A percentile compares a stretch with the other conserved stretches of the same genome.
Evolutionary conservation across 805 yeast species (phyloP).

Genomic region (Ogataea pilisensis): DNA sequence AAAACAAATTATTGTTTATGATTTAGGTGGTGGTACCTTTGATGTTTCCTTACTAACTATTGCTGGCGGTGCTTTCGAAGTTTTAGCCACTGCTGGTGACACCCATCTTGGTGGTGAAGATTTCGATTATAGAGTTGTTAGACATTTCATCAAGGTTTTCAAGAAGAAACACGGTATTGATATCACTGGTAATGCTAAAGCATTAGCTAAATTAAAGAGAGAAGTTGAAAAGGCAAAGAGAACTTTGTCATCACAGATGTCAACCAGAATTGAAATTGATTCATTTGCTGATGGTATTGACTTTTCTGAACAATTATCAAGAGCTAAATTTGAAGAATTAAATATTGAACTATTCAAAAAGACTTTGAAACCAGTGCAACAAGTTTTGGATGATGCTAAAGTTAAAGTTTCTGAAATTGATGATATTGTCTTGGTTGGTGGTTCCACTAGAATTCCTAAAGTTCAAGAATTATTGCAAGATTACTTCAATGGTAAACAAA

Average conservation of each 20-base stretch:
- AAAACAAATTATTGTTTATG: conserved; percentile 87
- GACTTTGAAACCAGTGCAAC: conserved; percentile 94
- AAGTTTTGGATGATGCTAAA: conserved; percentile 91
- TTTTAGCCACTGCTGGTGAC: conserved; percentile 78
- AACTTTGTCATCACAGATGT: conserved; percentile 90
- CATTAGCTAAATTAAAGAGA: conserved; percentile 90
- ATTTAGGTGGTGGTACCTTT: conserved; percentile 97
- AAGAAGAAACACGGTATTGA: conserved; percentile 92
- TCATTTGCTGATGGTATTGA: conserved; percentile 93
- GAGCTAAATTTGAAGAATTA: conserved; percentile 97
- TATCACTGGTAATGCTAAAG: conserved; percentile 73
- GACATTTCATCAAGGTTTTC: conserved; percentile 80
- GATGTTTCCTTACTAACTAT: conserved; percentile 76
- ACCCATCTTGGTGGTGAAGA: conserved; percentile 87
- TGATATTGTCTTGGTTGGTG: conserved; percentile 97
- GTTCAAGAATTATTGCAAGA: conserved; percentile 90
- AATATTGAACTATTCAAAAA: conserved; percentile 90
- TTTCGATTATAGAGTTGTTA: conserved; percentile 75
- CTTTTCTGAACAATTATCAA: conserved; percentile 89
- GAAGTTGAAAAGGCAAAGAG: conserved; percentile 99
- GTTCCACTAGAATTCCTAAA: conserved; percentile 99
- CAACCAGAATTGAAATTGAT: conserved; percentile 94
- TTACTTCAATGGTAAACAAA: conserved; percentile 90
- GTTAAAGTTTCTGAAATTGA: conserved; percentile 81
- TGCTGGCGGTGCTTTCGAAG: conserved; percentile 79